Base-by-base conservation (phyloP, 2,329 filamentous ascomycete species). In the Cladosporium sp. region DNA sequence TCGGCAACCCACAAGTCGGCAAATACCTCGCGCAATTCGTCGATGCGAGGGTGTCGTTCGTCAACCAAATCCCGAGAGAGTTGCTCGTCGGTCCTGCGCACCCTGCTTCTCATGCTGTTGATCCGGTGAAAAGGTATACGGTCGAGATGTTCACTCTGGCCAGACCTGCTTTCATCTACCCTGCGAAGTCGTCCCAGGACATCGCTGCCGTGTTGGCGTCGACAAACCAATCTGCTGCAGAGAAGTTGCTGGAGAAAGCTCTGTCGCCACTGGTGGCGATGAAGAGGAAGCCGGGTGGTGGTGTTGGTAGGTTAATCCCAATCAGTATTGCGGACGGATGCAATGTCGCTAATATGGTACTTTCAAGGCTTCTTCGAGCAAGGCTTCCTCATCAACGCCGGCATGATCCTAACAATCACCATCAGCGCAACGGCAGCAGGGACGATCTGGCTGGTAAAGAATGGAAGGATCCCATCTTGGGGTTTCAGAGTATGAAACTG, bases 1-100 rank as follows among this genome's bases (percentile, higher is more conserved):
- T 84, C 65, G 77, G 78, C 9, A 71, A 72, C 20, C 72, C 77
- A 0, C 61, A 72, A 1, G 71, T 78, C 2, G 81, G 78, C 15
- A 87, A 86, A 66, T 87, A 86, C 61, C 73, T 87, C 4, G 74
- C 76, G 7, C 81, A 86, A 61, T 84, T 82, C 66, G 70, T 86
- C 35, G 64, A 74, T 8, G 73, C 81, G 2, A 71, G 78, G 12
- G 66, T 78, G 0, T 78, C 79, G 0, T 81, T 80, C 65, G 71
- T 83, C 56, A 87, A 87, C 66, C 79, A 84, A 53, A 75, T 87
- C 6, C 83, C 84, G 0, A 61, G 72, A 2, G 75, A 80, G 34
- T 71, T 87, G 2, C 76, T 87, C 3, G 64, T 76, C 40, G 75
- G 72, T 2, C 75, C 71, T 3, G 72, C 72, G 24, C 73, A 15